Conservation (phyloP, 805 yeast species). For the Pichia heedii region DNA sequence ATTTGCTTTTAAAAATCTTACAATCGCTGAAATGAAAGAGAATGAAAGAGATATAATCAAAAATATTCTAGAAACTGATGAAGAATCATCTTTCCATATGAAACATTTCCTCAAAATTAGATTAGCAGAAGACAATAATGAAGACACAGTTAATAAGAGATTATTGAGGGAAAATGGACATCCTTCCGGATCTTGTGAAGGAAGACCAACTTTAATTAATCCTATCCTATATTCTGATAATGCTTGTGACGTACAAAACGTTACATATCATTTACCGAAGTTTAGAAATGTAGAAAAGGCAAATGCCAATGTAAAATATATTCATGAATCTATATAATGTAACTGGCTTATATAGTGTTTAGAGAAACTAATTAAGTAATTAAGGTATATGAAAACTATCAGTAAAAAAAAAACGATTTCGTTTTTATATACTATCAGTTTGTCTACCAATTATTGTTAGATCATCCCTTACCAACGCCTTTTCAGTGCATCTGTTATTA, state of each 20-base stretch:
- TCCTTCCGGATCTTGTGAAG: conserved; percentile 28
- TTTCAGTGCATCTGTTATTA: conserved; percentile 53
- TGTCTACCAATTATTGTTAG: conserved; percentile 67
- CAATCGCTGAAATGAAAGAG: conserved; percentile 15
- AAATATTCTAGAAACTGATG: conserved; percentile 24
- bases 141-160: conserved; percentile 22
- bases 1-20: conserved; percentile 25
- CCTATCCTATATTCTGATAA: conserved; percentile 13
- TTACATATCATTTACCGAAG: conserved; percentile 37
- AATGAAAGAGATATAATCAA: conserved; percentile 19
- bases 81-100: conserved; percentile 25
- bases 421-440: conserved; percentile 43
- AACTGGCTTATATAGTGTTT: too few species aligned
- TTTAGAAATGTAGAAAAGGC: conserved; percentile 63
- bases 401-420: background rate
- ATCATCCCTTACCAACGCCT: conserved; percentile 43
- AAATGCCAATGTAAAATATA: conserved; percentile 35
- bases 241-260: background rate
- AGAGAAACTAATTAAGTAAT: too few species aligned
- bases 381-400: background rate
- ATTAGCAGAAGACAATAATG: conserved; percentile 21
- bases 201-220: conserved; percentile 36
- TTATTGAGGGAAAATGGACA: conserved; percentile 28
- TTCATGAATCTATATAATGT: conserved; percentile 17
- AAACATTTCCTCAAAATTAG: conserved; percentile 27